Base-by-base conservation (phyloP, 371 early-diverging fungal genomes). In the Mucor sp. region DNA sequence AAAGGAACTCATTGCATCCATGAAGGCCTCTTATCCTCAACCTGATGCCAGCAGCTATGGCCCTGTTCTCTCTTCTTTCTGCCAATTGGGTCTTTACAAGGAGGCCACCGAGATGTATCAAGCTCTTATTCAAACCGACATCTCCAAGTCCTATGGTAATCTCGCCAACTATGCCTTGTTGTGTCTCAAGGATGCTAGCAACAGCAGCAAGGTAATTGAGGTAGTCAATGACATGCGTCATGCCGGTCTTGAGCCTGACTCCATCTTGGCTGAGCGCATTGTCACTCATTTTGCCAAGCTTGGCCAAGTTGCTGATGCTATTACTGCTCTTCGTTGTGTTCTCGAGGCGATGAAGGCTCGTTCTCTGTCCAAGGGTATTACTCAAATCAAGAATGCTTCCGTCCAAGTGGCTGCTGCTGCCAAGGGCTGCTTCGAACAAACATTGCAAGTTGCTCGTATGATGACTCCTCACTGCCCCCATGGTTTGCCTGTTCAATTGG, bases 41-140 rank as follows among this genome's bases (percentile, higher is more conserved):
- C 81, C 85, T 14, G 81, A 83, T 60, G 77, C 78, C 1, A 77
- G 78, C 33, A 81, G 77, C 19, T 82, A 80, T 66, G 84, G 83
- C 14, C 80, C 81, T 27, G 70, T 85, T n/a, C 74, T 85, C 17
- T 74, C 83, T 4, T 70, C 80, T 28, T 78, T 77, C 56, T 82
- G 83, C 27, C 78, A 78, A 43, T 43, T 62, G 0, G 50, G 58
- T 27, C 21, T 62, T 7, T 74, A 67, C 48, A 60, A 62, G 15
- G 67, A 74, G 11, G 80, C 83, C 6, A 68, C 74, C 5, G 61
- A 69, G 15, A 60, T 76, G 17, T 84, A 84, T 60, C 27, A 60
- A 37, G 68, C 72, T 11, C 65, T 84, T 55, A 43, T 77, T 32
- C 66, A 67, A 56, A 79, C 77, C 0, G 81, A 84, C 57, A 77